Conservation (phyloP, 805 yeast genomes). For the Metschnikowia bowlesiae region DNA sequence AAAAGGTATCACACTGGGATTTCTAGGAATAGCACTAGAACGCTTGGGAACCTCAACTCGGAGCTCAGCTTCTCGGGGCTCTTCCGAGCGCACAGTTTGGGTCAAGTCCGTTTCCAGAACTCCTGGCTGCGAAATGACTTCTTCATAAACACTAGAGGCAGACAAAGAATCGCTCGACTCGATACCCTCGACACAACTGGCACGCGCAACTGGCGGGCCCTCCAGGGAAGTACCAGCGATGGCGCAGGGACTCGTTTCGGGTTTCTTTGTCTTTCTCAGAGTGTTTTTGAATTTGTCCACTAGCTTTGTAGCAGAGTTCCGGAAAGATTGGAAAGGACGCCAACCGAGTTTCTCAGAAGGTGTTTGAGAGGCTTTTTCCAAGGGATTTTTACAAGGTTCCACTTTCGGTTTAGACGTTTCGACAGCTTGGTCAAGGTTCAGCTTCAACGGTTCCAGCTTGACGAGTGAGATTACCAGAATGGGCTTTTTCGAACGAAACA, state of each 20-base stretch:
- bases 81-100: background rate
- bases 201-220: background rate
- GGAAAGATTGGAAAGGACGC: background rate
- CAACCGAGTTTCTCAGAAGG: background rate
- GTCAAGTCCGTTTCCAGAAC: background rate
- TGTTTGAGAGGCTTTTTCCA: background rate
- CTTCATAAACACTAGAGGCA: background rate
- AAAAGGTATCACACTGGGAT: background rate
- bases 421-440: background rate
- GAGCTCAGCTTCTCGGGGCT: background rate
- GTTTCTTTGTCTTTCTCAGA: background rate
- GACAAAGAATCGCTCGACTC: background rate
- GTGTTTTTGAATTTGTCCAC: background rate
- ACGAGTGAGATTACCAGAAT: too few relatives aligned
- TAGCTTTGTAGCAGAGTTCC: background rate
- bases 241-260: background rate
- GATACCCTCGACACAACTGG: background rate
- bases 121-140: slow-evolving; percentile 2
- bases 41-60: background rate
- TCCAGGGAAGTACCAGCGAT: background rate
- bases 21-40: background rate
- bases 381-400: background rate
- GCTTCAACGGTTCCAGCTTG: too few relatives aligned
- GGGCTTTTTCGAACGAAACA: too few relatives aligned
- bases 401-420: background rate